Base-by-base conservation (phyloP, 2,329 filamentous ascomycete genomes). In the Fusarium falciforme region DNA sequence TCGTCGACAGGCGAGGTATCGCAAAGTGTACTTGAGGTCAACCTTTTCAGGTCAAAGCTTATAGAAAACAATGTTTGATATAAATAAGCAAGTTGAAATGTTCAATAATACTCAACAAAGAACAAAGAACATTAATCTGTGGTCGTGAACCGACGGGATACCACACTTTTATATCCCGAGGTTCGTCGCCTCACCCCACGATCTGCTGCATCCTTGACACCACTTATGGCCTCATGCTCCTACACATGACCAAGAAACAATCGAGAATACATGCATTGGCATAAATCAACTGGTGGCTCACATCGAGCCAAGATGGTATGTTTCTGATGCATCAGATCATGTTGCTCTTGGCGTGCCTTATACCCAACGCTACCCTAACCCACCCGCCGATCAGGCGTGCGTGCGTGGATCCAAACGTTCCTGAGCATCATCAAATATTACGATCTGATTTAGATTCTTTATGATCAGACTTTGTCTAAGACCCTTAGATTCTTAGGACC, bases 341-440 rank as follows among this genome's bases (percentile, higher is more conserved):
- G 25, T 44, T 38, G 66, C 62, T 67, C 71, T 70, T 74, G 68
- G 71, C 73, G 61, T 57, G 60, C 68, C 75, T 55, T 67, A 64
- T 68, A 33, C 64, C 31, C 42, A 52, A 61, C 38, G 40, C 12
- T 17, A 60, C 59, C 22, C 52, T 27, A 73, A 47, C 42, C 36
- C 57, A 62, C 67, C n/a, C 25, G 29, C 22, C 27, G n/a, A 6
- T 14, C 35, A 62, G 49, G 36, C 33, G 9, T 29, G 44, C 40
- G 33, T 14, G 5, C 35, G 29, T 36, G 55, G 54, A 57, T 55
- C 55, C 17, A 47, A 31, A 22, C 27, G 42, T 40, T 17, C 35
- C 60, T 62, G 47, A 65, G 60, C 22, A 27, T 67, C 42, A 55
- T 38, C 20, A n/a, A 47, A 44, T 36, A 54, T 9, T 14, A 54